Evolutionary conservation across 2,329 filamentous ascomycete species (phyloP).

Genomic region (Hymenoscyphus scutula): DNA sequence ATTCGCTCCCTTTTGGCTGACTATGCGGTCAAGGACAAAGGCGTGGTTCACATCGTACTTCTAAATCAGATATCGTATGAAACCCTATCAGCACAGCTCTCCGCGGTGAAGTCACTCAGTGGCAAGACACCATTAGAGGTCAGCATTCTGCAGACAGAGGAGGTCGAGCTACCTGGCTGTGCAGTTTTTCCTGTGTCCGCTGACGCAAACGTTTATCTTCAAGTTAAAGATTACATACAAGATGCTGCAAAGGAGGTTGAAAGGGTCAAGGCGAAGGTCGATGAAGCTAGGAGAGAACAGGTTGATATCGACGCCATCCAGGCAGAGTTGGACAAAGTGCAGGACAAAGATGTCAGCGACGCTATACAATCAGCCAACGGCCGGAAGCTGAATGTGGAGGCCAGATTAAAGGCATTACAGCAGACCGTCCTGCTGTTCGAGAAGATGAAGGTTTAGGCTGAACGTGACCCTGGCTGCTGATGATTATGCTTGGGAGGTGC

Average conservation of each 20-base stretch:
- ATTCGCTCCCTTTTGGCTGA: slow-evolving; percentile 48
- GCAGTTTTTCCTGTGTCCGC: slow-evolving; percentile 12
- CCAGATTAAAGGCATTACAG: slow-evolving; percentile 11
- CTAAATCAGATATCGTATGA: slow-evolving; percentile 9
- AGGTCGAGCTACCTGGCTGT: not conserved
- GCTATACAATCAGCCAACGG: slow-evolving; percentile 11
- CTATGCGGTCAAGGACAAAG: slow-evolving; percentile 13
- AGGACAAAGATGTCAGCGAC: slow-evolving; percentile 8
- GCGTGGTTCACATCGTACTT: slow-evolving; percentile 10
- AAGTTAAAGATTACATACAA: slow-evolving; percentile 31
- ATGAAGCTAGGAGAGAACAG: slow-evolving; percentile 15
- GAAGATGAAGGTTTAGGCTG: slow-evolving; percentile 12
- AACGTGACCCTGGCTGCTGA: not conserved
- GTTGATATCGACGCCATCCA: slow-evolving; percentile 7
- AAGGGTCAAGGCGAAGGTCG: slow-evolving; percentile 10
- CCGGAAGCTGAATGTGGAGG: slow-evolving; percentile 13
- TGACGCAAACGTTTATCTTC: slow-evolving; percentile 12
- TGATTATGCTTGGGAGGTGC: no score
- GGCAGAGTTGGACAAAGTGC: slow-evolving; percentile 11
- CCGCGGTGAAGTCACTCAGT: slow-evolving; percentile 9
- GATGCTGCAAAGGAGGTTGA: slow-evolving; percentile 11
- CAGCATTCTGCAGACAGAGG: not conserved
- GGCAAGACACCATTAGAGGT: slow-evolving; percentile 10
- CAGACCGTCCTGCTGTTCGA: slow-evolving; percentile 9
- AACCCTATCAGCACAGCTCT: slow-evolving; percentile 9